A percentile compares a stretch with the other conserved stretches of the same genome.
Conservation (phyloP, 441 rosid genomes). For the Melastoma candidum region DNA sequence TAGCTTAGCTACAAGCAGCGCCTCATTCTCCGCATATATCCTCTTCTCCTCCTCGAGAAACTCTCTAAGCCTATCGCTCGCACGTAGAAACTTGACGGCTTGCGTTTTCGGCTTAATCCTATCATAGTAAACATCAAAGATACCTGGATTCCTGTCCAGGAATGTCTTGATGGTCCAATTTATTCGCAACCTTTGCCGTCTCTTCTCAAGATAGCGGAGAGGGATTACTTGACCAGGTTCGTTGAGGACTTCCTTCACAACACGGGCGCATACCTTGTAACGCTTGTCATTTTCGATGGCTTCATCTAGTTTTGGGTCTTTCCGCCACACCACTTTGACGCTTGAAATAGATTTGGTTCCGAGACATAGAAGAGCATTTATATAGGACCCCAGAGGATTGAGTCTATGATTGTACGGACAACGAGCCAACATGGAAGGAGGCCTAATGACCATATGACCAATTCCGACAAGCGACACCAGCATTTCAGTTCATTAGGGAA, state of each 20-base stretch:
- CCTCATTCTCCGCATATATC: slow-evolving; percentile 39
- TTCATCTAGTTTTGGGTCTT: slow-evolving; percentile 51
- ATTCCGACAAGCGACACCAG: no score
- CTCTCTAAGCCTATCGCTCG: slow-evolving; percentile 35
- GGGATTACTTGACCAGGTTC: slow-evolving; percentile 74
- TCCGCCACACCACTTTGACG: slow-evolving; percentile 70
- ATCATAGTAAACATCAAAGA: slow-evolving; percentile 50
- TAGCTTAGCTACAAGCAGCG: slow-evolving; percentile 46
- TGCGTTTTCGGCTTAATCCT: slow-evolving; percentile 56
- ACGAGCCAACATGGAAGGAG: no score
- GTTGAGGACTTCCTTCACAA: slow-evolving; percentile 61
- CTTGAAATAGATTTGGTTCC: slow-evolving; percentile 40
- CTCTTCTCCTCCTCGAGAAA: slow-evolving; percentile 59
- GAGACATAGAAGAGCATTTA: slow-evolving; percentile 6
- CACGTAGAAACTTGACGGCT: slow-evolving; percentile 43
- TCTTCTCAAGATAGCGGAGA: slow-evolving; percentile 56
- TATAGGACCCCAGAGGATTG: not conserved
- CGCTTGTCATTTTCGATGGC: slow-evolving; percentile 62
- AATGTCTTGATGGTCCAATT: slow-evolving; percentile 34
- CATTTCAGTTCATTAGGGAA: no score
- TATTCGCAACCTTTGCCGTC: slow-evolving; percentile 69
- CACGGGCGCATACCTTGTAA: slow-evolving; percentile 50
- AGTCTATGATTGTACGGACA: no score
- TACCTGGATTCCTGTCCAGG: slow-evolving; percentile 37
- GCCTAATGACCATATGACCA: no score